phyloP scores from a whole-genome alignment of 352 stramenopile genomes.

The Phytophthora fragariaefolia region DNA sequence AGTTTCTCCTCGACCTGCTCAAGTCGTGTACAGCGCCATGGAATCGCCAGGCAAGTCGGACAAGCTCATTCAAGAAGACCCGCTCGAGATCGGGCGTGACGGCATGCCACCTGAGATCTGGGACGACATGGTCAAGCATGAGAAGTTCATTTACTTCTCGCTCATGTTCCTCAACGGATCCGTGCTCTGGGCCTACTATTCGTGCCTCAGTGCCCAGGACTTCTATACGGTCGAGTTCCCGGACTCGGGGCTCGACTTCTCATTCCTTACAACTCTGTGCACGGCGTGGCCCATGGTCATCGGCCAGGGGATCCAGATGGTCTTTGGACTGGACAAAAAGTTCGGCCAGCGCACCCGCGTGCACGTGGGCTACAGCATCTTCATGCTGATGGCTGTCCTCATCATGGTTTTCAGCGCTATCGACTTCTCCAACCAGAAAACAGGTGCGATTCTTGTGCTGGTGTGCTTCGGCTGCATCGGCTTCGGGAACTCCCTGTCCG shows the following conservation, averaged over 20 bases:
- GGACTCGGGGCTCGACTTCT: slow-evolving; percentile 54
- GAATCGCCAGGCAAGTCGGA: slow-evolving; percentile 40
- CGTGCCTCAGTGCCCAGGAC: slow-evolving; percentile 66
- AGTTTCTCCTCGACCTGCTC: slow-evolving; percentile 6
- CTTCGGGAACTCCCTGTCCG: slow-evolving; percentile 57
- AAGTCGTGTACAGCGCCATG: slow-evolving; percentile 13
- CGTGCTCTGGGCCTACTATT: slow-evolving; percentile 75
- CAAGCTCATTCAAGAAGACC: slow-evolving; percentile 42
- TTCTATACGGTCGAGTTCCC: slow-evolving; percentile 62
- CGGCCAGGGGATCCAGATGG: slow-evolving; percentile 58
- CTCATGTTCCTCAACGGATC: slow-evolving; percentile 74
- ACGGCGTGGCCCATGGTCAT: slow-evolving; percentile 62
- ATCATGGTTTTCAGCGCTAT: slow-evolving; percentile 67
- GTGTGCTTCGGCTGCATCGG: slow-evolving; percentile 55
- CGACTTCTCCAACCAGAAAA: slow-evolving; percentile 45
- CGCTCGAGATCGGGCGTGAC: slow-evolving; percentile 36
- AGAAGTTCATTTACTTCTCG: slow-evolving; percentile 60
- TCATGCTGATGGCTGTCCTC: slow-evolving; percentile 48
- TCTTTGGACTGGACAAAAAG: slow-evolving; percentile 63
- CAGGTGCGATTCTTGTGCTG: slow-evolving; percentile 50
- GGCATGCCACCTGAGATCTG: slow-evolving; percentile 61
- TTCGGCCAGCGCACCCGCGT: slow-evolving; percentile 48
- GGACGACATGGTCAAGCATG: slow-evolving; percentile 56
- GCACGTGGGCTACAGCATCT: slow-evolving; percentile 51
- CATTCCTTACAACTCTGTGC: slow-evolving; percentile 65